Evolutionary conservation across 306 rosid genomes (phyloP).

Genomic region (Neltuma alba): DNA sequence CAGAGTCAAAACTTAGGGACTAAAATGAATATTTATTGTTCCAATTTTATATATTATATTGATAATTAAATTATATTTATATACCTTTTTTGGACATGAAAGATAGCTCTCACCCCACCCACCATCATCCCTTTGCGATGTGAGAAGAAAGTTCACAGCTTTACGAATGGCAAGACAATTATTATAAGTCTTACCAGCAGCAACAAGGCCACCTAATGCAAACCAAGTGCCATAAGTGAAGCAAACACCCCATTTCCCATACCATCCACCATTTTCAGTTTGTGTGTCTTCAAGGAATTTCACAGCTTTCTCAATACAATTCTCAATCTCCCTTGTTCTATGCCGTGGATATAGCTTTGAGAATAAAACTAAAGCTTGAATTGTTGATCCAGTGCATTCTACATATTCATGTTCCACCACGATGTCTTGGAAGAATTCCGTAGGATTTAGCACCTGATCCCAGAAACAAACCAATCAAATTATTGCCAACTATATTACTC

Average conservation of each 20-base stretch:
- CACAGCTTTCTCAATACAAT: slow-evolving; percentile 36
- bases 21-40: too few relatives aligned
- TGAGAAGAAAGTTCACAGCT: slow-evolving; percentile 55
- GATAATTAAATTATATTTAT: too few relatives aligned
- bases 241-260: slow-evolving; percentile 9
- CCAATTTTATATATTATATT: too few relatives aligned
- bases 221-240: slow-evolving; percentile 37
- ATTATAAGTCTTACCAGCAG: slow-evolving; percentile 59
- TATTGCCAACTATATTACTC: too few relatives aligned
- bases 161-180: slow-evolving; percentile 51
- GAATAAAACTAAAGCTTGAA: slow-evolving; percentile 50
- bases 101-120: slow-evolving; percentile 84
- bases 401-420: slow-evolving; percentile 54
- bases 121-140: slow-evolving; percentile 54
- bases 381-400: slow-evolving; percentile 58
- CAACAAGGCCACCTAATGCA: slow-evolving; percentile 59
- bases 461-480: neutral
- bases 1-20: too few relatives aligned
- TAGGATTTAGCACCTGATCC: neutral
- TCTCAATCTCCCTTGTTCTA: slow-evolving; percentile 48
- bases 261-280: slow-evolving; percentile 23
- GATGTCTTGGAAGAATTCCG: slow-evolving; percentile 25
- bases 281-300: slow-evolving; percentile 46
- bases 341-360: slow-evolving; percentile 47
- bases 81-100: slow-evolving; percentile 57